phyloP scores from a whole-genome alignment of 345 rosid genomes.

The Euphorbia lathyris region DNA sequence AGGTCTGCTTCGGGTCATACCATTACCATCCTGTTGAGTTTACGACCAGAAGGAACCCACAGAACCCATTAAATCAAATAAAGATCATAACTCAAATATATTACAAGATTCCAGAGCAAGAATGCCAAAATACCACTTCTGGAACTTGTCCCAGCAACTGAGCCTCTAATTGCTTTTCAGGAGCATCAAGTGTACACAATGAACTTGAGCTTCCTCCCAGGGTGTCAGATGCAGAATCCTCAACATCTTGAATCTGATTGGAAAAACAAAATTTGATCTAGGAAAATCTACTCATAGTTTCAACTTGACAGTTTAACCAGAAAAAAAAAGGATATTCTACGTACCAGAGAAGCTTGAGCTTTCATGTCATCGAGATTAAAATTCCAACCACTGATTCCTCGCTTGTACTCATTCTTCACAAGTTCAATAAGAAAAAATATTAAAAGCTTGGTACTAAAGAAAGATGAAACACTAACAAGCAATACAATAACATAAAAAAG shows the following conservation, averaged over 20 bases:
- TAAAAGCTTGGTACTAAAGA: slow-evolving; percentile 2
- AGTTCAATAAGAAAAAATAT: slow-evolving; percentile 5
- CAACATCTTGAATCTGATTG: slow-evolving; percentile 78
- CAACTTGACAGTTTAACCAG: background rate
- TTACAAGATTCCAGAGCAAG: slow-evolving; percentile 12
- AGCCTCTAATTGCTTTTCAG: slow-evolving; percentile 43
- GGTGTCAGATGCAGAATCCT: slow-evolving; percentile 51
- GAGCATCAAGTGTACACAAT: slow-evolving; percentile 45
- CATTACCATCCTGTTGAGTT: slow-evolving; percentile 55
- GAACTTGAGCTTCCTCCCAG: slow-evolving; percentile 53
- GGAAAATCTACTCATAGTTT: background rate
- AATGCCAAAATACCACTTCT: slow-evolving; percentile 38
- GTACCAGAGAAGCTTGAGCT: slow-evolving; percentile 98
- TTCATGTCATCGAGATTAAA: slow-evolving; percentile 96
- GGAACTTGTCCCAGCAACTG: slow-evolving; percentile 30
- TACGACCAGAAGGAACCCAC: slow-evolving; percentile 20
- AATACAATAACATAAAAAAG: background rate
- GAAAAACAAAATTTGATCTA: slow-evolving; percentile 7
- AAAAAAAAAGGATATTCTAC: slow-evolving; percentile 6
- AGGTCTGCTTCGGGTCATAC: slow-evolving; percentile 31
- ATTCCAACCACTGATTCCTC: slow-evolving; percentile 98
- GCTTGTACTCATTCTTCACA: slow-evolving; percentile 88
- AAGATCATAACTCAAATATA: slow-evolving; percentile 12
- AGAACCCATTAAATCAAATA: slow-evolving; percentile 4
- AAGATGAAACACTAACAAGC: background rate